Evolutionary conservation across 2,329 filamentous ascomycete species (phyloP), one percentile per base, ranked within the genome.

Genomic region (Talaromyces sp.): DNA sequence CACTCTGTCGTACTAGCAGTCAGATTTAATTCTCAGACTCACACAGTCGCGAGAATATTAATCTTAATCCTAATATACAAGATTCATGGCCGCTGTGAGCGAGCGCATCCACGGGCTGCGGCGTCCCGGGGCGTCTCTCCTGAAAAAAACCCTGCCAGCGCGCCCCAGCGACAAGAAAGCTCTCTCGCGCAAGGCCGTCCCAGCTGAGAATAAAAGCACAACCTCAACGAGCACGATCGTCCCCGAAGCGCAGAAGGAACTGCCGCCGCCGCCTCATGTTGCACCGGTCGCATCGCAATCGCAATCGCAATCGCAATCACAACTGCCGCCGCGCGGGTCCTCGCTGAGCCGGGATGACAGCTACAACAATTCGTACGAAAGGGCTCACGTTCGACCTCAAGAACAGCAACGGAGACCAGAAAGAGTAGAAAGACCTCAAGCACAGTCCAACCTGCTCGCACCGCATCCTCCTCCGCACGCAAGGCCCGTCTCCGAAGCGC

Each of bases 401-500:
- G 35, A 2, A 11, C 48, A 3, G 19, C 48, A 4, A 26, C 3
- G 27, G 26, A 26, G 26, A 26, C 26, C 26, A n/a, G 50, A 52
- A 11, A 24, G 24, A 24, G 8, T 11, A 29, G 24, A 52, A 8
- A 21, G 29, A 21, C 14, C 12, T n/a, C 7, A 52, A n/a, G 10
- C 19, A 11, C 43, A 41, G 35, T 7, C 11, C 10, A 24, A 46
- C 43, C 43, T 46, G 19, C 43, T 46, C n/a, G n/a, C 21, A 19
- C 58, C 53, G 8, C 35, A 31, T 7, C 24, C 54, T 17, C 7
- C 7, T 8, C 52, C 26, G 3, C 24, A 14, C 11, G 21, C 32
- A 32, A 56, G 60, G 17, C 60, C 60, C 21, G 12, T 62, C 56
- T 62, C 53, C 64, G 66, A 56, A 65, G 67, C 31, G 67, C 70